phyloP scores from a whole-genome alignment of 208 protist species.

The Angomonas deanei region DNA sequence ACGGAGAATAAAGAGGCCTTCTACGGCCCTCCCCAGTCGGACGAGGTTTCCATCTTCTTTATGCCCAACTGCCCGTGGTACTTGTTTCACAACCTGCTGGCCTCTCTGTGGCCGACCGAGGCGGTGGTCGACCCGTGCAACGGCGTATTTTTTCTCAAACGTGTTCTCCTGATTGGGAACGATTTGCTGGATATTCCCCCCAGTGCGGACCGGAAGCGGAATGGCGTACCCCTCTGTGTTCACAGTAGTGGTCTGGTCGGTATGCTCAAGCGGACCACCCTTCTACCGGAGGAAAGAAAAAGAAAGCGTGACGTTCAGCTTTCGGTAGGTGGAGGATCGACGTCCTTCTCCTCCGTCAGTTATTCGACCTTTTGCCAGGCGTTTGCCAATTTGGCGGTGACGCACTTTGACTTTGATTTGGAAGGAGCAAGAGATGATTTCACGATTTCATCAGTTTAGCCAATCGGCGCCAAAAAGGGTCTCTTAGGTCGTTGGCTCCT shows the following conservation, averaged over 20 bases:
- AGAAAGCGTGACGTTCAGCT: neutral
- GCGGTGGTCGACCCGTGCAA: neutral
- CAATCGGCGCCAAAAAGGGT: too few relatives aligned
- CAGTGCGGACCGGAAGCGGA: neutral
- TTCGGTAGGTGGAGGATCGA: neutral
- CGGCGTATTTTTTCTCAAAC: conserved; percentile 10
- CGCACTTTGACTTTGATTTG: neutral
- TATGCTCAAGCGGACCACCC: neutral
- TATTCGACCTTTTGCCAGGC: neutral
- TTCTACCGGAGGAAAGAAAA: neutral
- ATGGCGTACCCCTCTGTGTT: neutral
- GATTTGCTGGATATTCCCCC: conserved; percentile 19
- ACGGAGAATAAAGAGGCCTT: conserved; percentile 31
- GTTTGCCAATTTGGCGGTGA: neutral
- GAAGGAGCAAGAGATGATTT: too few relatives aligned
- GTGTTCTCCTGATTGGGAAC: conserved; percentile 41
- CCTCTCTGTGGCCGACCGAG: conserved; percentile 21
- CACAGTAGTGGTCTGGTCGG: neutral
- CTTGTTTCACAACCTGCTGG: conserved; percentile 53
- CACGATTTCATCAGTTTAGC: too few relatives aligned
- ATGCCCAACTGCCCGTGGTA: conserved; percentile 63
- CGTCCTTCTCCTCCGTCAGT: neutral
- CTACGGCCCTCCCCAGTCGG: conserved; percentile 15
- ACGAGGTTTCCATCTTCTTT: conserved; percentile 40
- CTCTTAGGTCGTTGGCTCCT: too few relatives aligned